Percentiles rank a stretch among this genome's conserved stretches.
Evolutionary conservation across 345 rosid species (phyloP).

Genomic region (Eutrema japonicum): DNA sequence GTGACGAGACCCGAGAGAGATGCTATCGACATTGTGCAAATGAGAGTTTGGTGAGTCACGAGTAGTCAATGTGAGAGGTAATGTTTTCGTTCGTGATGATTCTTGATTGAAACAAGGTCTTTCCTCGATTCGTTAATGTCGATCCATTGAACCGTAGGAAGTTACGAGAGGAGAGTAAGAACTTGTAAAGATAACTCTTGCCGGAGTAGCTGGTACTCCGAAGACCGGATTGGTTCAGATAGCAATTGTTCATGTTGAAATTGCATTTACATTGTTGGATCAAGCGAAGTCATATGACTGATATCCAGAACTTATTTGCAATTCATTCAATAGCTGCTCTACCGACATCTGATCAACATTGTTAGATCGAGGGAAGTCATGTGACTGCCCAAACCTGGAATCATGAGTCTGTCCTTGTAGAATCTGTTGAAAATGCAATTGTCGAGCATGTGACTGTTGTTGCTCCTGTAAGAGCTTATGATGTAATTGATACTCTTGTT

Average conservation of each 20-base stretch:
- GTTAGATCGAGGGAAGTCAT: conserved; percentile 39
- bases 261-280: conserved; percentile 28
- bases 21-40: no score
- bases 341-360: conserved; percentile 44
- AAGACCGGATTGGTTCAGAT: conserved; percentile 39
- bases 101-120: no score
- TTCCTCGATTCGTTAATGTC: no score
- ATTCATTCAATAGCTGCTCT: conserved; percentile 42
- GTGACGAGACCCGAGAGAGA: no score
- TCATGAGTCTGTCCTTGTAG: conserved; percentile 62
- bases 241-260: conserved; percentile 50
- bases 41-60: no score
- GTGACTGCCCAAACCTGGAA: conserved; percentile 59
- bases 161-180: no score
- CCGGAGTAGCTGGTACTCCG: conserved; percentile 68
- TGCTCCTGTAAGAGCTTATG: conserved; percentile 48
- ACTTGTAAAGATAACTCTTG: conserved; percentile 43
- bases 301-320: conserved; percentile 52
- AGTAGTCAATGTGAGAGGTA: no score
- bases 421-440: conserved; percentile 68
- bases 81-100: no score
- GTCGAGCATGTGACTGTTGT: conserved; percentile 63
- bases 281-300: conserved; percentile 48
- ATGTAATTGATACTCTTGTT: conserved; percentile 48
- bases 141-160: no score